These are phyloP conservation scores for Tetrahymena elliotti DNA, from an alignment of 73 alveolate genomes.

Conservation along the genomic window DNA sequence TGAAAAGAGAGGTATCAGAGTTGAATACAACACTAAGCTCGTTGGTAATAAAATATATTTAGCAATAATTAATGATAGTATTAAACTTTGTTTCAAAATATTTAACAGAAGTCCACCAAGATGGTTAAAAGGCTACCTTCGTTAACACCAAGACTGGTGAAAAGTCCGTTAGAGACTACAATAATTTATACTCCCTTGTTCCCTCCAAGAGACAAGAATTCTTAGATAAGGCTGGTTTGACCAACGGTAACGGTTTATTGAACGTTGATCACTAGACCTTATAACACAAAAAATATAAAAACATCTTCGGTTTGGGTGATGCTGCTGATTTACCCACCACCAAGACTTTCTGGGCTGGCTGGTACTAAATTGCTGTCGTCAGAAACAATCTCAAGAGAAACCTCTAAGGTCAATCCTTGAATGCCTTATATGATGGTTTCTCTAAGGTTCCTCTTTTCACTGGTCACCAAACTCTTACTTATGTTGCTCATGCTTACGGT, in stretches of 20 bases:
- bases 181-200: conserved; percentile 21
- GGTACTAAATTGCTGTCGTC: conserved; percentile 31
- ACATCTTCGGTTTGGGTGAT: conserved; percentile 42
- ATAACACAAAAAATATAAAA: conserved; percentile 29
- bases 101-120: conserved; percentile 3
- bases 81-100: neutral
- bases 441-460: conserved; percentile 38
- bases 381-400: conserved; percentile 29
- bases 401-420: conserved; percentile 14
- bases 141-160: conserved; percentile 29
- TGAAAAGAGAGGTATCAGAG: conserved; percentile 18
- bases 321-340: conserved; percentile 40
- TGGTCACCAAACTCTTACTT: conserved; percentile 27
- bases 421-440: conserved; percentile 41
- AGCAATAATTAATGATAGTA: neutral
- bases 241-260: conserved; percentile 25
- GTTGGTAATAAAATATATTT: neutral
- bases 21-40: conserved; percentile 31
- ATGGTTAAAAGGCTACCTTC: conserved; percentile 19
- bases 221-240: conserved; percentile 37
- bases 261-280: conserved; percentile 30
- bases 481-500: conserved; percentile 20
- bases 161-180: conserved; percentile 4
- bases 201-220: conserved; percentile 27
- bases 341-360: conserved; percentile 47